Base-by-base conservation (phyloP, 2,329 filamentous ascomycete species). In the Aureobasidium sp. region DNA sequence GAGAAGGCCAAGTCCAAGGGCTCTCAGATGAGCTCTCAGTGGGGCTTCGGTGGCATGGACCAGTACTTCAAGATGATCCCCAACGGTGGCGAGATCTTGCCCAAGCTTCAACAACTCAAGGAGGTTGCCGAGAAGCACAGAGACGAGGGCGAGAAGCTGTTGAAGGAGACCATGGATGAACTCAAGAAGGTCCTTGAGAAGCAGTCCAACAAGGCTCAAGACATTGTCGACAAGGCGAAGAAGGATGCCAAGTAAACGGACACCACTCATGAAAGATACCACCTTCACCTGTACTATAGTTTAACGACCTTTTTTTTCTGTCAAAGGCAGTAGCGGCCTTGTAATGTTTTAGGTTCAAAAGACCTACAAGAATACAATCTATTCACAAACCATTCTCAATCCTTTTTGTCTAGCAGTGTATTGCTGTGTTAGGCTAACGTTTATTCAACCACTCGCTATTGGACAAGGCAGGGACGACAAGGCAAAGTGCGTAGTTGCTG, bases 131-230 rank as follows among this genome's bases (percentile, higher is more conserved):
- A 86, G 67, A 84, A 89, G 76, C 85, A 89, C 71, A 84, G 83
- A 54, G 79, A 85, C 5, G 86, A 91, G 72, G 87, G 86, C 2
- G 82, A 90, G 77, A 82, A 85, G 73, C 76, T 91, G 40, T 72
- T 89, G 57, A 85, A 85, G 74, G 85, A 88, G 70, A 87, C 87
- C 0, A 77, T 89, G 53, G 80, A 86, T 48, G 86, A 90, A 71
- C 75, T 90, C 50, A 79, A 81, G 70, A 78, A 85, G 72, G 79
- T 89, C 33, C 75, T 89, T 45, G 82, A 86, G 72, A 82, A 83
- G 70, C 81, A 82, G 75, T 76, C 77, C 0, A 70, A 79, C 52
- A 78, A 83, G 73, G 80, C 82, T 0, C 77, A 86, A 69, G 81
- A 88, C 66, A 78, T 88, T 67, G 75, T 75, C 3, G 77, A 85